phyloP scores from a whole-genome alignment of 2,329 filamentous ascomycete genomes.

The Pestalotiopsis fici region DNA sequence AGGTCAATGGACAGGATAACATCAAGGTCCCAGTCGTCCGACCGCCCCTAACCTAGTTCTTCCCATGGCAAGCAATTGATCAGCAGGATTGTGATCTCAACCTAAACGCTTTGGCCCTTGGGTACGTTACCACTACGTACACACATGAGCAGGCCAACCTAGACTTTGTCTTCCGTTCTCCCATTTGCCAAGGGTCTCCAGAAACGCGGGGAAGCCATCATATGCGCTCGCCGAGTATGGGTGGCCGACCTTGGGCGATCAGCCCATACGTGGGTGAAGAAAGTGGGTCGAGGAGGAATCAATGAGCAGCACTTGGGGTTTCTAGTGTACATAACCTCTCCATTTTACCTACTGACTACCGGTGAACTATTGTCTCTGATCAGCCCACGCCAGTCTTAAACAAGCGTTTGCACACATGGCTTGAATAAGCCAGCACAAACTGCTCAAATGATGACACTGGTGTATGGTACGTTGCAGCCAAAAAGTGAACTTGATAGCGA shows the following conservation, averaged over 20 bases:
- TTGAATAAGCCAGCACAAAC: too few relatives aligned
- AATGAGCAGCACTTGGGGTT: background rate
- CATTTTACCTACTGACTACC: background rate
- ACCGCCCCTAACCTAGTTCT: background rate
- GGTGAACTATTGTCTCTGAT: too few relatives aligned
- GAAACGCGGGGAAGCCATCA: background rate
- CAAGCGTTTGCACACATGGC: too few relatives aligned
- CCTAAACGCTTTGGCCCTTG: background rate
- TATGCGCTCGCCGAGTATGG: background rate
- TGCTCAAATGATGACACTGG: too few relatives aligned
- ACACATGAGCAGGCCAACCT: background rate
- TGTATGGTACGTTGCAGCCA: too few relatives aligned
- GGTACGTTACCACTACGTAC: background rate
- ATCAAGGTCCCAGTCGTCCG: background rate
- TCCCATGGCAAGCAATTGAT: background rate
- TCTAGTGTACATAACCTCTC: background rate
- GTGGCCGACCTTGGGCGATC: background rate
- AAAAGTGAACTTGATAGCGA: too few relatives aligned
- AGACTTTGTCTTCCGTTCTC: background rate
- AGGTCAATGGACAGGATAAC: background rate
- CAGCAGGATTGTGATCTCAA: background rate
- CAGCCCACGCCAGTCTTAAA: too few relatives aligned
- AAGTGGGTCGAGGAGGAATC: background rate
- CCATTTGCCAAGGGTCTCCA: background rate
- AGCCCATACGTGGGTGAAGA: background rate